phyloP scores from a whole-genome alignment of 495 filamentous ascomycete species.

The Penicillium chermesinum region DNA sequence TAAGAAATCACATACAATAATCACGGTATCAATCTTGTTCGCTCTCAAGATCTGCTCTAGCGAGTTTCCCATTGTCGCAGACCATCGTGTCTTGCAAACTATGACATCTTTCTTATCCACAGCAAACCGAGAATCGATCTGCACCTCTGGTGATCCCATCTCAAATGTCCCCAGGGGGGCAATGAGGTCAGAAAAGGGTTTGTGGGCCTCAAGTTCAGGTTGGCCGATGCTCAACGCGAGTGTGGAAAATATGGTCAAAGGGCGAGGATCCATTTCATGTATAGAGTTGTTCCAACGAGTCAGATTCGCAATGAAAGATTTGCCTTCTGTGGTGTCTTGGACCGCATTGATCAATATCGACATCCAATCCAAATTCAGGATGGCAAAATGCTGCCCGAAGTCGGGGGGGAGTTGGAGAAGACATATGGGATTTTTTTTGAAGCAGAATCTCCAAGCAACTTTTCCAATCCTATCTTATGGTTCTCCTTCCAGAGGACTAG shows the following conservation, averaged over 20 bases:
- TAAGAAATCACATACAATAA: constrained; percentile 39
- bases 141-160: constrained; percentile 11
- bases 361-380: constrained; percentile 46
- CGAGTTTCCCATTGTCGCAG: constrained; percentile 34
- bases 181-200: constrained; percentile 29
- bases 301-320: constrained; percentile 14
- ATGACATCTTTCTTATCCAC: constrained; percentile 33
- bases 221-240: constrained; percentile 30
- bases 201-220: constrained; percentile 27
- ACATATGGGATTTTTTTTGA: too few relatives aligned
- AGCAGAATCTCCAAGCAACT: too few relatives aligned
- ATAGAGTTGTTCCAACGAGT: constrained; percentile 35
- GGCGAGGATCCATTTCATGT: constrained; percentile 26
- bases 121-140: constrained; percentile 29
- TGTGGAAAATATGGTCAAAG: constrained; percentile 38
- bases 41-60: constrained; percentile 41
- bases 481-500: too few relatives aligned
- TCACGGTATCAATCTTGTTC: constrained; percentile 37
- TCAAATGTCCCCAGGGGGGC: constrained; percentile 17
- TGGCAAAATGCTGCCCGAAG: constrained; percentile 34
- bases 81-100: constrained; percentile 40
- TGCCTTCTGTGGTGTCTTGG: constrained; percentile 26
- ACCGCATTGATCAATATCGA: constrained; percentile 28
- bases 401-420: too few relatives aligned
- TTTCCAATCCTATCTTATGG: too few relatives aligned